A percentile compares a stretch with the other conserved stretches of the same genome.
phyloP scores from a whole-genome alignment of 352 stramenopile genomes.

The Phytopythium delawarense region DNA sequence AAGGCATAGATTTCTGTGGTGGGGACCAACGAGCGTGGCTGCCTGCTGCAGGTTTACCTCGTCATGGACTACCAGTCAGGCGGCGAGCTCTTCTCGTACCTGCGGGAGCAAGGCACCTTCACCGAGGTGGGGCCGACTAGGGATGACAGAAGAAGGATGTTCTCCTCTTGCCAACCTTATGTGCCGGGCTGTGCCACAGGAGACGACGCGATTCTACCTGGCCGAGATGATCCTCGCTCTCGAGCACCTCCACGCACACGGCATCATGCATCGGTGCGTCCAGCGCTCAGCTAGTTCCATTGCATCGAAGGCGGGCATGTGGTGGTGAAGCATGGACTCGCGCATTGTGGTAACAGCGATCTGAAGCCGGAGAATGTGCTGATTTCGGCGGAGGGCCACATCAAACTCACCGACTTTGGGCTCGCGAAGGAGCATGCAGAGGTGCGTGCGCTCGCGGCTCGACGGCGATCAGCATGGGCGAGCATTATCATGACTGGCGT shows the following conservation, averaged over 20 bases:
- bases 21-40: not conserved
- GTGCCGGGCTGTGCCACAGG: slow-evolving; percentile 19
- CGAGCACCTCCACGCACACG: slow-evolving; percentile 73
- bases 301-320: not conserved
- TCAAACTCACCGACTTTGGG: slow-evolving; percentile 92
- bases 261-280: slow-evolving; percentile 78
- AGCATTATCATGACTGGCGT: not conserved
- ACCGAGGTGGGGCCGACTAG: slow-evolving; percentile 29
- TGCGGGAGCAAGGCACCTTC: slow-evolving; percentile 64
- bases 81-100: slow-evolving; percentile 76
- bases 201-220: slow-evolving; percentile 72
- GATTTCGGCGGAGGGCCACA: slow-evolving; percentile 83
- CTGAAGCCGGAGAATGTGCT: slow-evolving; percentile 93
- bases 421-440: slow-evolving; percentile 72
- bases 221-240: slow-evolving; percentile 84
- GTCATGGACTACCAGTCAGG: slow-evolving; percentile 81
- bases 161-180: not conserved
- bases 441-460: slow-evolving; percentile 5
- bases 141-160: not conserved
- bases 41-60: slow-evolving; percentile 43
- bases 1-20: not conserved
- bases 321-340: not conserved
- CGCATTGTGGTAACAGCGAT: slow-evolving; percentile 30
- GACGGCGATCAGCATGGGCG: not conserved
- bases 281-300: not conserved